Evolutionary conservation across 2,329 filamentous ascomycete genomes (phyloP).

Genomic region (Sclerotinia glacialis): DNA sequence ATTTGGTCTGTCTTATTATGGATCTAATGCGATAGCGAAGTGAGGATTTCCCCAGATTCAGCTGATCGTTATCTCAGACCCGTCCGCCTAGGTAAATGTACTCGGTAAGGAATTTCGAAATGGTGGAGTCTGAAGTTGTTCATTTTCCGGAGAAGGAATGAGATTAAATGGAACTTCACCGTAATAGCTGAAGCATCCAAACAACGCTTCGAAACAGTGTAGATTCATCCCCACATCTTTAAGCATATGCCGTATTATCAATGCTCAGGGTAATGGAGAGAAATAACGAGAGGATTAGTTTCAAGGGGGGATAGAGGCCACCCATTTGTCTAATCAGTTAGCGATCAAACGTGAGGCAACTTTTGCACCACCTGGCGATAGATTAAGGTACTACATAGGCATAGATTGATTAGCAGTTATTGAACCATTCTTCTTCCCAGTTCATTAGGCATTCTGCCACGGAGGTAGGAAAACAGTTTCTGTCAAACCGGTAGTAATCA

Average conservation of each 20-base stretch:
- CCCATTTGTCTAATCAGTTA: slow-evolving; percentile 9
- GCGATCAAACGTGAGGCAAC: slow-evolving; percentile 9
- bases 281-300: not conserved
- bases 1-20: not conserved
- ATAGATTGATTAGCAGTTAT: not conserved
- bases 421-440: not conserved
- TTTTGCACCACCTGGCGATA: not conserved
- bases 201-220: slow-evolving; percentile 5
- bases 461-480: not conserved
- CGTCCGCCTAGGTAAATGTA: not conserved
- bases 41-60: not conserved
- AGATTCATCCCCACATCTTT: not conserved
- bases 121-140: not conserved
- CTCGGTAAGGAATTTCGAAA: not conserved
- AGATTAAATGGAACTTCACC: not conserved
- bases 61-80: not conserved
- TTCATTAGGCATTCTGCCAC: not conserved
- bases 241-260: slow-evolving; percentile 5
- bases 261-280: not conserved
- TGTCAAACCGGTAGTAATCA: slow-evolving; percentile 4
- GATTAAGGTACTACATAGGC: not conserved
- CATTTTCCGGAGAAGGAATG: not conserved
- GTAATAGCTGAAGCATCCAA: slow-evolving; percentile 5
- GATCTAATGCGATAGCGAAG: not conserved
- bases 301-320: slow-evolving; percentile 1